These are phyloP conservation scores for Striga hermonthica DNA, from an alignment of 305 asterid species.

Conservation along the genomic window DNA sequence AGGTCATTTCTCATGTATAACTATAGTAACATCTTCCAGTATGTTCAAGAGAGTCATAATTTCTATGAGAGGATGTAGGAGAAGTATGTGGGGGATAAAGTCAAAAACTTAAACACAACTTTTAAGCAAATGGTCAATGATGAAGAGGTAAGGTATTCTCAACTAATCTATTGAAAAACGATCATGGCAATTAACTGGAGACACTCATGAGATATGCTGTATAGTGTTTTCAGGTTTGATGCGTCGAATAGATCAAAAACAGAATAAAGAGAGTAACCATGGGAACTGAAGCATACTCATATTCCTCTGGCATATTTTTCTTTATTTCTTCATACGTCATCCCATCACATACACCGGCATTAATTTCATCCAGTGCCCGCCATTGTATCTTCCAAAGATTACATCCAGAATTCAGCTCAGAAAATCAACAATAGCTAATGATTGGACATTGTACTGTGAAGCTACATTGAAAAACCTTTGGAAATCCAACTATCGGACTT, in stretches of 20 bases:
- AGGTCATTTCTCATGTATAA: too few relatives aligned
- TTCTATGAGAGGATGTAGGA: too few relatives aligned
- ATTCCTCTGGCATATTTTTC: slow-evolving; percentile 98
- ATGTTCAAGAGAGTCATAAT: too few relatives aligned
- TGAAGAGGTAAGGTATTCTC: not conserved
- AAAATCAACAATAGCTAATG: slow-evolving; percentile 22
- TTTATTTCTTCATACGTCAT: slow-evolving; percentile 96
- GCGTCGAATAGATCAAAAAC: slow-evolving; percentile 13
- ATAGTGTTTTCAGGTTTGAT: slow-evolving; percentile 21
- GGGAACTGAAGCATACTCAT: slow-evolving; percentile 57
- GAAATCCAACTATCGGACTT: slow-evolving; percentile 82
- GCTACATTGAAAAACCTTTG: slow-evolving; percentile 57
- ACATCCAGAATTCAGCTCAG: slow-evolving; percentile 25
- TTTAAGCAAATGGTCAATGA: not conserved
- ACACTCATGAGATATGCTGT: slow-evolving; percentile 14
- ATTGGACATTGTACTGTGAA: slow-evolving; percentile 22
- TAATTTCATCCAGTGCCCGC: slow-evolving; percentile 99
- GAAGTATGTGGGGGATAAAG: too few relatives aligned
- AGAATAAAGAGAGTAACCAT: slow-evolving; percentile 18
- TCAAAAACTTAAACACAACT: too few relatives aligned
- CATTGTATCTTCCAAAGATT: slow-evolving; percentile 74
- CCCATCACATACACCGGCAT: slow-evolving; percentile 95
- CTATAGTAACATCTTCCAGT: too few relatives aligned
- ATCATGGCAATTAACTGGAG: slow-evolving; percentile 9
- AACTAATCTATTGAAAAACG: slow-evolving; percentile 5